Evolutionary conservation across 2,329 filamentous ascomycete species (phyloP).

Genomic region (Fusarium torulosum): DNA sequence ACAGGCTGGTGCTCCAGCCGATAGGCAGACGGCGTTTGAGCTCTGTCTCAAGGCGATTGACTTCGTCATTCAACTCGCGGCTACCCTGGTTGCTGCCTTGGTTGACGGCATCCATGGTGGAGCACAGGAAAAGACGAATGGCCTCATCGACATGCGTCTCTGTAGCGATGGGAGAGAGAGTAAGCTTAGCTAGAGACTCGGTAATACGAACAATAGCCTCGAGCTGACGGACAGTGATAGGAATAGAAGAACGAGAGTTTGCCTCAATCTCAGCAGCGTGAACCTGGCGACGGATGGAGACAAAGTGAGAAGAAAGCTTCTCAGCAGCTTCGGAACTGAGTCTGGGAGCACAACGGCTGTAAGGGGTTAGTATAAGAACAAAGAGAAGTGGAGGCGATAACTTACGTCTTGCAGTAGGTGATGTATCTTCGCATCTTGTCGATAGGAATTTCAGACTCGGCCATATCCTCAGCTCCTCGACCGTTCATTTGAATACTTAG

Average conservation of each 20-base stretch:
- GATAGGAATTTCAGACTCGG: constrained; percentile 89
- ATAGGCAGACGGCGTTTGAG: constrained; percentile 88
- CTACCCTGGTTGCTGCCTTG: constrained; percentile 87
- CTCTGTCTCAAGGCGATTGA: constrained; percentile 87
- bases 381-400: constrained; percentile 34
- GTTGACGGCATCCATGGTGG: constrained; percentile 97
- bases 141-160: constrained; percentile 97
- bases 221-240: constrained; percentile 96
- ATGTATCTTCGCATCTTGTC: constrained; percentile 99
- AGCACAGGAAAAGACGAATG: constrained; percentile 94
- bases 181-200: constrained; percentile 92
- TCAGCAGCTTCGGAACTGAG: constrained; percentile 92
- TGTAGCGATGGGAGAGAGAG: constrained; percentile 85
- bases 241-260: constrained; percentile 91
- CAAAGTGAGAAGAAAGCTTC: constrained; percentile 96
- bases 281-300: constrained; percentile 94
- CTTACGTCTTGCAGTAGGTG: constrained; percentile 94
- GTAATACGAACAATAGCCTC: constrained; percentile 98
- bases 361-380: constrained; percentile 46
- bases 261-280: constrained; percentile 91
- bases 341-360: constrained; percentile 88
- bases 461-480: constrained; percentile 82
- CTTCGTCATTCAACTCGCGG: constrained; percentile 92
- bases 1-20: constrained; percentile 93
- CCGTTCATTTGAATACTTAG: constrained; percentile 98